phyloP scores from a whole-genome alignment of 148 eudicot species.

The Vaccinium myrtillus region DNA sequence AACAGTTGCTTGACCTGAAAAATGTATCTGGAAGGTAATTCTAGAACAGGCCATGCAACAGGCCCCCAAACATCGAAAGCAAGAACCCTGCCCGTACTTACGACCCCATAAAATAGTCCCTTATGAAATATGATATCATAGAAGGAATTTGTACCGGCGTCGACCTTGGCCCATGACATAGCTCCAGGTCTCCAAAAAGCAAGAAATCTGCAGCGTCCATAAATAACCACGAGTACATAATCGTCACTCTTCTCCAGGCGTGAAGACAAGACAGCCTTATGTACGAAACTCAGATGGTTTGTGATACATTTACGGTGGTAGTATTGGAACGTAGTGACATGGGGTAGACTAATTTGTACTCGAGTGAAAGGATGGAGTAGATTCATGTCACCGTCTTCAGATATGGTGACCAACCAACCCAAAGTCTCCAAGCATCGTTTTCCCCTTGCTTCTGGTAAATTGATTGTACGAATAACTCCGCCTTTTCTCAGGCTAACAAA shows the following conservation, averaged over 20 bases:
- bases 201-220: background rate
- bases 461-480: background rate
- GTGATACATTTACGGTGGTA: background rate
- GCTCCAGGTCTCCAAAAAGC: background rate
- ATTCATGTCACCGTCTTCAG: background rate
- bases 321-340: background rate
- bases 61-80: background rate
- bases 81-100: accelerated
- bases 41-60: background rate
- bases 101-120: background rate
- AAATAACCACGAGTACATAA: background rate
- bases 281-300: background rate
- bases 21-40: background rate
- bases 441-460: slow-evolving; percentile 2
- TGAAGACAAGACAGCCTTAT: slow-evolving; percentile 13
- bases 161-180: background rate
- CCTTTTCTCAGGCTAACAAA: background rate
- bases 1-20: background rate
- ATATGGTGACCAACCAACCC: background rate
- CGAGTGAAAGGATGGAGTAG: slow-evolving; percentile 13
- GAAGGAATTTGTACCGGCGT: accelerated
- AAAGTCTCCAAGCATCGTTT: background rate
- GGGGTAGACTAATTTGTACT: slow-evolving; percentile 1
- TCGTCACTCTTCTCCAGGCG: background rate
- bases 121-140: background rate